Conservation (phyloP, 495 filamentous ascomycete genomes). For the Thermochaetoides thermophila region DNA sequence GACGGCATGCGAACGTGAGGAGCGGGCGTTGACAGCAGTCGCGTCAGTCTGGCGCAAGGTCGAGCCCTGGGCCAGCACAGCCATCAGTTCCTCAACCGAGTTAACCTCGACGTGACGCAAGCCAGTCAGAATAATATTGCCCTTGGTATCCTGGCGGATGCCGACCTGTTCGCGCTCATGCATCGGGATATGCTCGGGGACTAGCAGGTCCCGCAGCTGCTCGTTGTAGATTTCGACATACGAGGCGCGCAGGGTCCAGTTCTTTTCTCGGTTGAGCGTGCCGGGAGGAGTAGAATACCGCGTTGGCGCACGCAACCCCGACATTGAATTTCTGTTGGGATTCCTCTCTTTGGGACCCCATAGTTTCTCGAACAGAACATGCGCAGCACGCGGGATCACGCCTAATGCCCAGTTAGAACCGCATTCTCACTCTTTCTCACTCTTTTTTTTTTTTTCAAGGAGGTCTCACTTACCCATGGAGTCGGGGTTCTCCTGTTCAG, state of each 20-base stretch:
- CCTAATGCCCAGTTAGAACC: too few species aligned
- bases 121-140: constrained; percentile 85
- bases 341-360: constrained; percentile 39
- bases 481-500: constrained; percentile 57
- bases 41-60: constrained; percentile 93
- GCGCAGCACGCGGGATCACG: constrained; percentile 83
- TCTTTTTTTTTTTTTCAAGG: too few species aligned
- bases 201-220: constrained; percentile 75
- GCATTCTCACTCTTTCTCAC: too few species aligned
- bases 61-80: constrained; percentile 80
- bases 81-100: constrained; percentile 80
- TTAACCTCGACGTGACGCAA: constrained; percentile 80
- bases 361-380: constrained; percentile 76
- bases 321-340: constrained; percentile 49
- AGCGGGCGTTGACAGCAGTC: constrained; percentile 97
- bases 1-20: constrained; percentile 95
- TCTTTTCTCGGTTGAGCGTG: constrained; percentile 46
- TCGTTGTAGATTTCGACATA: constrained; percentile 99
- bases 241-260: constrained; percentile 86
- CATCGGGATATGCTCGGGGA: constrained; percentile 55
- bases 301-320: constrained; percentile 65
- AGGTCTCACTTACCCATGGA: constrained; percentile 73
- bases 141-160: constrained; percentile 89
- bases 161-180: constrained; percentile 61
- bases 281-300: constrained; percentile 53